Conservation (phyloP, 2,329 filamentous ascomycete species). For the Orbilia brochopaga region DNA sequence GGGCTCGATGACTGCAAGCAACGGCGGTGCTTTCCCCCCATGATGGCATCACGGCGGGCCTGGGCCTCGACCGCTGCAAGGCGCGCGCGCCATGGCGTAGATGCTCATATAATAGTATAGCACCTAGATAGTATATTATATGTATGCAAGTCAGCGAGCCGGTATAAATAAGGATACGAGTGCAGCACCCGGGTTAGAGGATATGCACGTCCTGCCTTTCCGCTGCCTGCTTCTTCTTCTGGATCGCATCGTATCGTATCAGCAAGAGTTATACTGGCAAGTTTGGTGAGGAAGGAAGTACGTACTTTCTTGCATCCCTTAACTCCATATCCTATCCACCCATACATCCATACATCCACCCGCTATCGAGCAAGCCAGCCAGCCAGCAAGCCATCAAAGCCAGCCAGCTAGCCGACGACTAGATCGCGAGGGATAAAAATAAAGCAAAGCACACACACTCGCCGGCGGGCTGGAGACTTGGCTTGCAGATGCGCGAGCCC, state of each 20-base stretch:
- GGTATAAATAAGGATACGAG: too few relatives aligned
- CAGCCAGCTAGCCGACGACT: not conserved
- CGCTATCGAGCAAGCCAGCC: too few relatives aligned
- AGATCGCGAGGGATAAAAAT: not conserved
- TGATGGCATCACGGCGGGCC: constrained; percentile 45
- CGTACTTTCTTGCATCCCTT: too few relatives aligned
- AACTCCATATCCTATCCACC: too few relatives aligned
- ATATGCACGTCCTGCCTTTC: not conserved
- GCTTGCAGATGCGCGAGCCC: constrained; percentile 3
- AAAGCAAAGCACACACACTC: constrained; percentile 1
- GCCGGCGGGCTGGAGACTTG: not conserved
- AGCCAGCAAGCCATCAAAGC: too few relatives aligned
- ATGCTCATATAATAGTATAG: not conserved
- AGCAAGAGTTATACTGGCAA: constrained; percentile 22
- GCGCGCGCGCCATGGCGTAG: constrained; percentile 15
- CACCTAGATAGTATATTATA: not conserved
- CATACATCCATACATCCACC: too few relatives aligned
- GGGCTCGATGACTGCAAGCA: not conserved
- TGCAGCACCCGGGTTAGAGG: too few relatives aligned
- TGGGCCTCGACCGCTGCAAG: not conserved
- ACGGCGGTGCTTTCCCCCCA: constrained; percentile 23
- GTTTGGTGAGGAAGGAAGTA: too few relatives aligned
- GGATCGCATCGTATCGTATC: not conserved
- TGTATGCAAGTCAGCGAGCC: not conserved
- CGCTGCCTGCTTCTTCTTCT: not conserved